Percentiles rank a stretch among this genome's conserved stretches.
Evolutionary conservation across 2,329 filamentous ascomycete species (phyloP).

Genomic region (Colletotrichum sp.): DNA sequence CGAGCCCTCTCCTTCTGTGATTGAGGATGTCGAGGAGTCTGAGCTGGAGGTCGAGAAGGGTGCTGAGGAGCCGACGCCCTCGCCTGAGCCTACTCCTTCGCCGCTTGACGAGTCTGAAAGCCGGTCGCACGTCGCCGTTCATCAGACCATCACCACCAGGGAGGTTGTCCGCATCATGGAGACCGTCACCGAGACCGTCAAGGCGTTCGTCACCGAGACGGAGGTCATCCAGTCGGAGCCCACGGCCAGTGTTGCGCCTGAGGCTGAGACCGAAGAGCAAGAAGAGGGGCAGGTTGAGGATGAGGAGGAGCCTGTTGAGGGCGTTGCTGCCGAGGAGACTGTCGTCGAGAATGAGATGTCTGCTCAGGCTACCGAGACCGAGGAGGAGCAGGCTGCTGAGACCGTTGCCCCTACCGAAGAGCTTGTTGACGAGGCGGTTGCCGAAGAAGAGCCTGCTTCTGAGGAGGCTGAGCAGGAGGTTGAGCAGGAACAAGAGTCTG

Average conservation of each 20-base stretch:
- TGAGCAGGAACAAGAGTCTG: background rate
- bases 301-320: background rate
- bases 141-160: constrained; percentile 30
- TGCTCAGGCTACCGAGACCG: background rate
- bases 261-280: background rate
- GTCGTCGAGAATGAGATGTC: background rate
- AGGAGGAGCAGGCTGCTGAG: background rate
- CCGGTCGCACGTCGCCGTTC: constrained; percentile 4
- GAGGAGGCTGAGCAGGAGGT: background rate
- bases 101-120: background rate
- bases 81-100: background rate
- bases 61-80: background rate
- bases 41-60: background rate
- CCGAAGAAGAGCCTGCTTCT: background rate
- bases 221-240: constrained; percentile 14
- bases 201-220: constrained; percentile 30
- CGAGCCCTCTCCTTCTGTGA: background rate
- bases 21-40: background rate
- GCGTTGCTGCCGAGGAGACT: background rate
- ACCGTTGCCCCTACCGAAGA: background rate
- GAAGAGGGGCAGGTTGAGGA: background rate
- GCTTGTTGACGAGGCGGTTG: background rate
- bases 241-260: background rate
- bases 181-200: constrained; percentile 32
- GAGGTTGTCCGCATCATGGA: constrained; percentile 37